Evolutionary conservation across 2,329 filamentous ascomycete genomes (phyloP).

Genomic region (Macrophomina pseudophaseolina): DNA sequence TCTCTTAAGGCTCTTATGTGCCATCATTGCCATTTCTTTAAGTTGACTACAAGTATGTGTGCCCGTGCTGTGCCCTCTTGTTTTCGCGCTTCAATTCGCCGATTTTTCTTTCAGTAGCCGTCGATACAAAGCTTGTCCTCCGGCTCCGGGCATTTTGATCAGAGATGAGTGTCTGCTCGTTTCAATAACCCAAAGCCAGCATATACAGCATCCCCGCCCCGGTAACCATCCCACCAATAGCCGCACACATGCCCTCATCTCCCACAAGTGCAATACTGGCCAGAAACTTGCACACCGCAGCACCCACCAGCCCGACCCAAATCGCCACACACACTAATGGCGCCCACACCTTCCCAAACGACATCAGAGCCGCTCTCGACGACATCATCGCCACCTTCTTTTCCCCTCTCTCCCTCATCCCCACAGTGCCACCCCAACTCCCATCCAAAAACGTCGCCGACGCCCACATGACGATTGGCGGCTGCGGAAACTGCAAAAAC

Average conservation of each 20-base stretch:
- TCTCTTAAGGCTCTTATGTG: too few relatives aligned
- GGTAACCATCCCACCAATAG: neutral
- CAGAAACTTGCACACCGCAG: neutral
- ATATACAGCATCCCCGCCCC: neutral
- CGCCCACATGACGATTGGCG: constrained; percentile 4
- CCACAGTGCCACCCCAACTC: neutral
- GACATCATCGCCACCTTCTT: neutral
- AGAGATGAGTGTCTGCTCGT: too few relatives aligned
- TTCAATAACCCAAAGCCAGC: neutral
- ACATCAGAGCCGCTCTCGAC: too few relatives aligned
- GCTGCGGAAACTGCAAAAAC: constrained; percentile 13
- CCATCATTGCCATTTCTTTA: too few relatives aligned
- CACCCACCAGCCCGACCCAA: neutral
- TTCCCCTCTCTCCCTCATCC: too few relatives aligned
- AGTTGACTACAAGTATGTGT: too few relatives aligned
- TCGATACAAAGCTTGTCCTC: too few relatives aligned
- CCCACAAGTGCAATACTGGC: neutral
- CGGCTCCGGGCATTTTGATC: too few relatives aligned
- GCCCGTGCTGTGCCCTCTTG: too few relatives aligned
- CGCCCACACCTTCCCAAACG: neutral
- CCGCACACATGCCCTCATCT: neutral
- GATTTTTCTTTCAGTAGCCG: too few relatives aligned
- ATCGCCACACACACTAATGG: neutral
- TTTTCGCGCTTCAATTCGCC: too few relatives aligned
- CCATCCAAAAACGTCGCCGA: constrained; percentile 3